Conservation (phyloP, 2,329 filamentous ascomycete genomes). For the Xylariaceae sp. region DNA sequence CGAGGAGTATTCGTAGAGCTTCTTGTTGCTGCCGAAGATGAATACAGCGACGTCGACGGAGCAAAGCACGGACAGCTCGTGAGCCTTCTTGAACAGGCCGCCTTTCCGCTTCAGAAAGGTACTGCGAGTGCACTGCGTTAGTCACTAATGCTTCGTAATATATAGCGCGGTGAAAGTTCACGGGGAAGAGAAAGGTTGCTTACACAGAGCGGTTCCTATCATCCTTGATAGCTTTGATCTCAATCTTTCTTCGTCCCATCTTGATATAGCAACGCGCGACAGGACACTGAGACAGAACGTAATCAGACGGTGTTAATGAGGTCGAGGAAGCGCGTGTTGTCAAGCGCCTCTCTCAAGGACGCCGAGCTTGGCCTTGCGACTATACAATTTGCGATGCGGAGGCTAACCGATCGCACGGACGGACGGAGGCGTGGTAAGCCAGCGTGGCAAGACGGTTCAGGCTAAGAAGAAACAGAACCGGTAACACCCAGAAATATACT, state of each 20-base stretch:
- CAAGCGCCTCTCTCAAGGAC: constrained; percentile 17
- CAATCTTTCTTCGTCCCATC: constrained; percentile 99
- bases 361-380: constrained; percentile 11
- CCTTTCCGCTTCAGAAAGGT: constrained; percentile 99
- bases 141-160: too few species aligned
- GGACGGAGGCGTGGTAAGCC: constrained; percentile 29
- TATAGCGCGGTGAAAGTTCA: too few species aligned
- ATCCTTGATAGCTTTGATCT: constrained; percentile 99
- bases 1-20: constrained; percentile 97
- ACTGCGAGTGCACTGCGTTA: constrained; percentile 52
- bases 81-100: constrained; percentile 98
- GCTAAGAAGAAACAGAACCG: constrained; percentile 23
- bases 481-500: constrained; percentile 5
- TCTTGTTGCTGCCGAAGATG: constrained; percentile 99
- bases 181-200: constrained; percentile 47
- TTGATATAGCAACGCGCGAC: constrained; percentile 36
- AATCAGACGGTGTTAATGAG: background rate
- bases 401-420: constrained; percentile 17
- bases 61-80: constrained; percentile 96
- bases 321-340: constrained; percentile 11
- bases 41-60: constrained; percentile 98
- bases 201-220: constrained; percentile 98
- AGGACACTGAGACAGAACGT: background rate
- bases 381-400: constrained; percentile 18
- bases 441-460: constrained; percentile 28